Evolutionary conservation across 495 filamentous ascomycete genomes (phyloP), one percentile per base, ranked within the genome.

Genomic region (Pyronema omphalodes): DNA sequence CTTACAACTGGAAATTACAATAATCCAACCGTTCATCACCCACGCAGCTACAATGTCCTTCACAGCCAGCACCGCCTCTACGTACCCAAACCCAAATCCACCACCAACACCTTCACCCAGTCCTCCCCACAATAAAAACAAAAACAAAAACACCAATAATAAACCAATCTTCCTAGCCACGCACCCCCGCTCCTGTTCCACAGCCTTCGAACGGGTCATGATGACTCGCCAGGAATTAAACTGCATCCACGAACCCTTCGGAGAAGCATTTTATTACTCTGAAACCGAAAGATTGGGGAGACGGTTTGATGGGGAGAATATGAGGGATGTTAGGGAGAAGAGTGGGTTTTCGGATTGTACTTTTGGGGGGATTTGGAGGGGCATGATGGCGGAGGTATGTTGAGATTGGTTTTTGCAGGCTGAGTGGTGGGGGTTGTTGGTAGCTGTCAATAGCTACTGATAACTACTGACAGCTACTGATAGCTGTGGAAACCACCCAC

Each of bases 171-270:
- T 94, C 60, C 76, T 93, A 47, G 89, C 82, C 18, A 94, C 91
- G 52, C 91, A 96, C 68, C 91, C 91, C 6, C 74, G 91, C 61
- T 83, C 91, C 54, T 93, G 86, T 69, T 94, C 88, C 7, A 95
- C 91, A 17, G 91, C 89, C 0, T 98, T 95, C 69, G 91, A 98
- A 70, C 74, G 89, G 63, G 91, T 95, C 56, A 94, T 98, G 67
- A 95, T 98, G 91, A 94, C 88, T 57, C 80, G 83, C 55, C 71
- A 73, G 23, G 82, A 89, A 57, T 75, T 98, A 33, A 71, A 77
- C 57, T 93, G 86, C 66, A 69, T 89, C 58, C 91, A 98, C 66
- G 91, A 98, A 67, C 91, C 91, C 0, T 95, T 95, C 60, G 91
- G 91, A 12, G 91, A 98, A 66, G 84, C 88, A 54, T 98, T 86